Evolutionary conservation across 1,284 basidiomycete species (phyloP).

Genomic region (Leccinum pachyderme): DNA sequence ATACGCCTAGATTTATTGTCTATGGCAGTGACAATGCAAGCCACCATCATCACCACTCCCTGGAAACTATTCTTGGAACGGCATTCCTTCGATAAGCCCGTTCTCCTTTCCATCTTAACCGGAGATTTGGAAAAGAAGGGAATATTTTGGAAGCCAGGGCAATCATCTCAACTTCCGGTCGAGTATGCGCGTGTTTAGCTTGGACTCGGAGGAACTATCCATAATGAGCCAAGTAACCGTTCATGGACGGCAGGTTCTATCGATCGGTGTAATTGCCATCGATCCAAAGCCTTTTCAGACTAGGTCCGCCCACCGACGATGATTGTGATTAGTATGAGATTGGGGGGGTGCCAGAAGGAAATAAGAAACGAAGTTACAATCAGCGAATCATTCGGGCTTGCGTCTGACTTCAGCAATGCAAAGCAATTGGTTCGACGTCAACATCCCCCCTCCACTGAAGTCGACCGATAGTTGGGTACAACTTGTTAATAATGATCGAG

Average conservation of each 20-base stretch:
- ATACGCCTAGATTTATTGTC: background rate
- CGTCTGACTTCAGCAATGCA: background rate
- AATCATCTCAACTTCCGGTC: background rate
- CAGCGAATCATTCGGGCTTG: conserved; percentile 15
- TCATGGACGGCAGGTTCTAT: conserved; percentile 16
- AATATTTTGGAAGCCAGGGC: background rate
- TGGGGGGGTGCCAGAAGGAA: background rate
- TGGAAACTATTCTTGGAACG: conserved; percentile 8
- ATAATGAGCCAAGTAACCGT: conserved; percentile 2
- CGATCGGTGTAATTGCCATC: conserved; percentile 21
- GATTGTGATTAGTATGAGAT: background rate
- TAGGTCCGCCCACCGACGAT: conserved; percentile 24
- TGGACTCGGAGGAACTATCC: background rate
- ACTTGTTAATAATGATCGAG: conserved; percentile 7
- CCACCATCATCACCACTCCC: background rate
- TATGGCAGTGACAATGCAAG: background rate
- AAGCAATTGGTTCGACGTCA: background rate
- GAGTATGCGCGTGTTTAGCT: background rate
- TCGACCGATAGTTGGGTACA: background rate
- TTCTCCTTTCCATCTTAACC: background rate
- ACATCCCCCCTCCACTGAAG: conserved; percentile 1
- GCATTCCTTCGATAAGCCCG: background rate
- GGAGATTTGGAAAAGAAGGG: background rate
- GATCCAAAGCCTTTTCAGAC: conserved; percentile 9
- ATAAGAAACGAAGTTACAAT: conserved; percentile 10